Conservation (phyloP, 106 monocot genomes). For the Dioscorea alata region DNA sequence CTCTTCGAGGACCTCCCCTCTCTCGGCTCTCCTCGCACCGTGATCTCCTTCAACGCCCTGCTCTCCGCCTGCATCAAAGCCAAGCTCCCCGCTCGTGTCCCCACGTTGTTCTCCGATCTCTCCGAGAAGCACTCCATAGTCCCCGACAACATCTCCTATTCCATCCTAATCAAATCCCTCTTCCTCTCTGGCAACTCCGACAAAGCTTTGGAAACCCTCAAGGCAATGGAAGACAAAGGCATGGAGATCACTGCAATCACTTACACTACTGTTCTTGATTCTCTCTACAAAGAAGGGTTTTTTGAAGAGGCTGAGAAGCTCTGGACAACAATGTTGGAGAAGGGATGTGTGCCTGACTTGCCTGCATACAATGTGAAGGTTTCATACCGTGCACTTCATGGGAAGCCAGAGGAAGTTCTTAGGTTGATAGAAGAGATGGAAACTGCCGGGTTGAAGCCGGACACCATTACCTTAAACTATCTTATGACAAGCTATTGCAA, state of each 20-base stretch:
- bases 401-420: constrained; percentile 28
- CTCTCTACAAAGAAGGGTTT: constrained; percentile 25
- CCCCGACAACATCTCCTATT: constrained; percentile 37
- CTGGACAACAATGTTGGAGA: constrained; percentile 17
- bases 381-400: constrained; percentile 10
- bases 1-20: constrained; percentile 33
- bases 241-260: constrained; percentile 11
- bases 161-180: constrained; percentile 36
- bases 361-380: constrained; percentile 48
- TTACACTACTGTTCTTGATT: constrained; percentile 44
- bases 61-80: constrained; percentile 44
- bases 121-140: constrained; percentile 33
- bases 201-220: constrained; percentile 15
- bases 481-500: constrained; percentile 47
- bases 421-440: constrained; percentile 52
- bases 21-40: constrained; percentile 13
- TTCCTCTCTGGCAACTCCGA: constrained; percentile 19
- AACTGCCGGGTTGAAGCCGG: constrained; percentile 33
- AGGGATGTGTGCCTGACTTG: constrained; percentile 30
- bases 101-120: constrained; percentile 43
- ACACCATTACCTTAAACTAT: constrained; percentile 35
- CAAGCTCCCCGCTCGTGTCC: constrained; percentile 25
- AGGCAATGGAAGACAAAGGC: constrained; percentile 32
- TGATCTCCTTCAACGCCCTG: constrained; percentile 69
- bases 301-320: constrained; percentile 26